These are phyloP conservation scores for Lipomyces yamanashiensis DNA, from an alignment of 805 yeast genomes.

Conservation along the genomic window DNA sequence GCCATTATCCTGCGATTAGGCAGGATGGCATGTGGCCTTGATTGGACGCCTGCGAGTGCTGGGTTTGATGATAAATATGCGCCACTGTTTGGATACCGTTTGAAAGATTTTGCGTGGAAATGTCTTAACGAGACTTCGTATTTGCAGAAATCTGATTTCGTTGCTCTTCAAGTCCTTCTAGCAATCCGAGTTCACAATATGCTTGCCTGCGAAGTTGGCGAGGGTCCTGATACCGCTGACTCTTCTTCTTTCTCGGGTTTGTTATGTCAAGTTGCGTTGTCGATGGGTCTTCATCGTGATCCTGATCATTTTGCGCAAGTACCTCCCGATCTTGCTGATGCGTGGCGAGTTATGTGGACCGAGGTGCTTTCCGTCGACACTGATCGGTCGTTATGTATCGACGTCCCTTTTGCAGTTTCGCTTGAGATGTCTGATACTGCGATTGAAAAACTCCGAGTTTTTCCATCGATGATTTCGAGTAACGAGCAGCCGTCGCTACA, in stretches of 20 bases:
- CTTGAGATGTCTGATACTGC: constrained; percentile 29
- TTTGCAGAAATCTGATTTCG: constrained; percentile 25
- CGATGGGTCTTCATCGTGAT: constrained; percentile 43
- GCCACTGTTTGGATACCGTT: constrained; percentile 15
- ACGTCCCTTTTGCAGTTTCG: constrained; percentile 27
- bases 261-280: constrained; percentile 38
- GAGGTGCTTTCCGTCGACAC: constrained; percentile 39
- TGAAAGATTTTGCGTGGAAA: constrained; percentile 29
- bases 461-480: constrained; percentile 4
- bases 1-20: constrained; percentile 36
- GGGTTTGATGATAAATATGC: constrained; percentile 29
- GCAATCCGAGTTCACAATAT: constrained; percentile 38
- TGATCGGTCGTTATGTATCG: constrained; percentile 32
- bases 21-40: constrained; percentile 31
- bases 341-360: constrained; percentile 41
- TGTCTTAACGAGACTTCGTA: constrained; percentile 25
- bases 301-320: constrained; percentile 36
- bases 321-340: constrained; percentile 31
- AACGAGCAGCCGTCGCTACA: constrained; percentile 26
- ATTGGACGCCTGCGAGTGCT: constrained; percentile 35
- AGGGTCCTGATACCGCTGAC: constrained; percentile 34
- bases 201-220: constrained; percentile 35
- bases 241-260: constrained; percentile 36
- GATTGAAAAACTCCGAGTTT: constrained; percentile 7
- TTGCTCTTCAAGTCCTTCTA: constrained; percentile 31